Conservation (phyloP, 495 filamentous ascomycete species). For the Annulohypoxylon nitens region DNA sequence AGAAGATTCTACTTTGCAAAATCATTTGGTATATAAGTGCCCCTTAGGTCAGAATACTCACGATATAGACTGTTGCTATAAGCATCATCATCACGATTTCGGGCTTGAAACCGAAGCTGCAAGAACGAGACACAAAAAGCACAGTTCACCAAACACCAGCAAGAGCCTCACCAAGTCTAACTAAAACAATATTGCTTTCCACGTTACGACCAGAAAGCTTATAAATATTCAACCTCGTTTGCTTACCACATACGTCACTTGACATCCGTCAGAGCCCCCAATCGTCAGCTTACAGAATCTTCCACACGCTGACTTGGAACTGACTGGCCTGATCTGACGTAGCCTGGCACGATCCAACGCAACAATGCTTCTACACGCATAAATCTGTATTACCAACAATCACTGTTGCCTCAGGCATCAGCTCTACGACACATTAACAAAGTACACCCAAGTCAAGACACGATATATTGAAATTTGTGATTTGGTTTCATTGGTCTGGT, state of each 20-base stretch:
- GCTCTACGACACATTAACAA: neutral
- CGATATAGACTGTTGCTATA: too few species aligned
- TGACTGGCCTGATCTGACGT: conserved; percentile 13
- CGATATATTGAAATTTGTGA: conserved; percentile 30
- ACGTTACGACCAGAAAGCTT: neutral
- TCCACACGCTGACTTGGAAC: neutral
- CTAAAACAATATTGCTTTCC: neutral
- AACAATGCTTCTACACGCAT: too few species aligned
- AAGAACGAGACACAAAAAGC: too few species aligned
- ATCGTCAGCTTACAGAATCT: neutral
- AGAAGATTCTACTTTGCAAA: too few species aligned
- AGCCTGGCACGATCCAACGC: too few species aligned
- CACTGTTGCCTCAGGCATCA: neutral
- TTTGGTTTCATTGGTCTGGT: conserved; percentile 45
- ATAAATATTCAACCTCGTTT: neutral
- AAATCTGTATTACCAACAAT: neutral
- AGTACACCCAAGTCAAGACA: neutral
- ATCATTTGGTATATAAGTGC: too few species aligned
- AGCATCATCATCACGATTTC: too few species aligned
- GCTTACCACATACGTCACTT: conserved; percentile 3
- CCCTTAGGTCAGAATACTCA: too few species aligned
- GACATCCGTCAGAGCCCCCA: neutral
- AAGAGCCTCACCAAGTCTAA: neutral
- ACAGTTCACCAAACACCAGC: neutral
- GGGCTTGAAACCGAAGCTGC: too few species aligned